Conservation (phyloP, 129 eudicot genomes). For the Artemisia argyi region DNA sequence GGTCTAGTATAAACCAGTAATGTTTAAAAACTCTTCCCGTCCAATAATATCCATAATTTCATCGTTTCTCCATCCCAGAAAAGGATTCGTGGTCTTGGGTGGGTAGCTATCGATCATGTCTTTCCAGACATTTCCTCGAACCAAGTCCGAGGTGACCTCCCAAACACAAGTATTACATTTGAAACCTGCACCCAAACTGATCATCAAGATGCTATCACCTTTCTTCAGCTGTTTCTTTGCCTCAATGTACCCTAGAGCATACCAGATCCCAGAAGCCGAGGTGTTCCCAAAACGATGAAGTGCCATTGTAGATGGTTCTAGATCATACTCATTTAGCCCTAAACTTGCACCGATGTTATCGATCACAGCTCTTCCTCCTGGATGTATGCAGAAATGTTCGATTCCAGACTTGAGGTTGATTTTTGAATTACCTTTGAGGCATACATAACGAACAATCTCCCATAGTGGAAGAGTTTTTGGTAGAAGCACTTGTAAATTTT, state of each 20-base stretch:
- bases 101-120: slow-evolving; percentile 58
- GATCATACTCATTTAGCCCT: slow-evolving; percentile 49
- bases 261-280: slow-evolving; percentile 74
- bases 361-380: slow-evolving; percentile 83
- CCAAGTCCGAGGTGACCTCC: slow-evolving; percentile 70
- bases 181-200: slow-evolving; percentile 84
- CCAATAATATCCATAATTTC: background rate
- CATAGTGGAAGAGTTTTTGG: slow-evolving; percentile 48
- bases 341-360: slow-evolving; percentile 52
- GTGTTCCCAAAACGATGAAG: slow-evolving; percentile 81
- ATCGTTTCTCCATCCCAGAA: slow-evolving; percentile 54
- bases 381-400: slow-evolving; percentile 71
- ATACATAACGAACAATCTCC: slow-evolving; percentile 42
- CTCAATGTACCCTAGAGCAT: slow-evolving; percentile 83
- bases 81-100: slow-evolving; percentile 35
- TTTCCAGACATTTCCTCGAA: slow-evolving; percentile 58
- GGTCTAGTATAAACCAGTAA: slow-evolving; percentile 18
- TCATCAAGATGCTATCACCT: slow-evolving; percentile 70
- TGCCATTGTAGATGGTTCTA: slow-evolving; percentile 76
- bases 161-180: slow-evolving; percentile 83
- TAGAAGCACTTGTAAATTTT: slow-evolving; percentile 41
- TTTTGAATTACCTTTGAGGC: slow-evolving; percentile 1
- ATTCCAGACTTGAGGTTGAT: slow-evolving; percentile 48
- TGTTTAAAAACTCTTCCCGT: slow-evolving; percentile 19
- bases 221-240: slow-evolving; percentile 79